Evolutionary conservation across 2,329 filamentous ascomycete species (phyloP).

Genomic region (Epichloe sylvatica): DNA sequence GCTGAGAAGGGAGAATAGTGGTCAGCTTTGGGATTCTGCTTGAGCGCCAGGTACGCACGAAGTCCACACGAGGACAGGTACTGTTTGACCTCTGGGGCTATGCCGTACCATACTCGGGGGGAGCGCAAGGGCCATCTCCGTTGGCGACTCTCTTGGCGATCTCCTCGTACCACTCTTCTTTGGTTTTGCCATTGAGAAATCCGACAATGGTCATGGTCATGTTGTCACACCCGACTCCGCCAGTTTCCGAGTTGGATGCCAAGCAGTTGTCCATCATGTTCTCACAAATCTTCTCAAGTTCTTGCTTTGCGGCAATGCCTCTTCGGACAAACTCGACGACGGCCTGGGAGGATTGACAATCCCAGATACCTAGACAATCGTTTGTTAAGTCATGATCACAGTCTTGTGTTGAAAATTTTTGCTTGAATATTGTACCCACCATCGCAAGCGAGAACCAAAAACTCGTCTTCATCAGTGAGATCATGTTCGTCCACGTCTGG

Average conservation of each 20-base stretch:
- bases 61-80: constrained; percentile 5
- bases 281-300: constrained; percentile 88
- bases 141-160: constrained; percentile 87
- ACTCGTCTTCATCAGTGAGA: constrained; percentile 85
- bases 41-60: constrained; percentile 6
- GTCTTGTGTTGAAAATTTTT: neutral
- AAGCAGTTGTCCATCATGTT: constrained; percentile 99
- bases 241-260: constrained; percentile 93
- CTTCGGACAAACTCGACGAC: constrained; percentile 94
- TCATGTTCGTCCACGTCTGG: constrained; percentile 90
- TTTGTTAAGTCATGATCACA: neutral
- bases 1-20: constrained; percentile 33
- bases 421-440: constrained; percentile 39
- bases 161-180: constrained; percentile 97
- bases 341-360: constrained; percentile 95
- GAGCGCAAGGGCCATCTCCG: constrained; percentile 94
- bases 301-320: constrained; percentile 92
- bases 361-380: constrained; percentile 71
- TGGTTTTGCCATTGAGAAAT: constrained; percentile 77
- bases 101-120: constrained; percentile 97
- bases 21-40: constrained; percentile 12
- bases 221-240: constrained; percentile 96
- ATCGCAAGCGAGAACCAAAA: constrained; percentile 83
- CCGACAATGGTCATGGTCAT: constrained; percentile 96
- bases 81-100: constrained; percentile 19